A percentile compares a stretch with the other conserved stretches of the same genome.
Conservation (phyloP, 2,329 filamentous ascomycete species). For the Fusarium longipes region DNA sequence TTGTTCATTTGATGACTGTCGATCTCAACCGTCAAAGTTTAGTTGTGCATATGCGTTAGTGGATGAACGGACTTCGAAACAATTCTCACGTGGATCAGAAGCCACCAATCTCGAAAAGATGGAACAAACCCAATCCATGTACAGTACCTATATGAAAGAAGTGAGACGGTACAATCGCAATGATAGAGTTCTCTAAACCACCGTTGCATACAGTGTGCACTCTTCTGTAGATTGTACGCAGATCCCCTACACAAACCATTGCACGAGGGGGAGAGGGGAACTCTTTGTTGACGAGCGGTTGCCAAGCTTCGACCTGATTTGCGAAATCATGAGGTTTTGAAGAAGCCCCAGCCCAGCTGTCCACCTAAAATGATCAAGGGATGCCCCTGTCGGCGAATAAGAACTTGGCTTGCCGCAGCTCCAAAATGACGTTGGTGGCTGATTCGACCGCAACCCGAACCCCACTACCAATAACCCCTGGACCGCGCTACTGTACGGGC, state of each 20-base stretch:
- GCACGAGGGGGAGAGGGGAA: background rate
- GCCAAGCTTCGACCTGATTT: slow-evolving; percentile 36
- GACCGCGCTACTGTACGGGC: slow-evolving; percentile 37
- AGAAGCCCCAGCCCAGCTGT: too few relatives aligned
- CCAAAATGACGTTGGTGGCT: slow-evolving; percentile 47
- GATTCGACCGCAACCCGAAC: slow-evolving; percentile 10
- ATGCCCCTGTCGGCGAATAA: slow-evolving; percentile 30
- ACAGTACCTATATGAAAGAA: background rate
- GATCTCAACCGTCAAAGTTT: slow-evolving; percentile 13
- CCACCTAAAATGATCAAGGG: slow-evolving; percentile 4
- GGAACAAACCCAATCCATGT: slow-evolving; percentile 5
- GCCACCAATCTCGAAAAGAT: slow-evolving; percentile 21
- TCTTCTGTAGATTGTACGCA: background rate
- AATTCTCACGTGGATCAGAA: slow-evolving; percentile 30
- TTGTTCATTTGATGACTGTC: background rate
- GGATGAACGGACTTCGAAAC: slow-evolving; percentile 21
- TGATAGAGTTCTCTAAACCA: background rate
- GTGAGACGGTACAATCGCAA: background rate
- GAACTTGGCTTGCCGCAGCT: slow-evolving; percentile 27
- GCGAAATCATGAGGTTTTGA: background rate
- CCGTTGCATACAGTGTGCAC: slow-evolving; percentile 11
- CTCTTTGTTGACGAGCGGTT: background rate
- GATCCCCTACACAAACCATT: slow-evolving; percentile 10
- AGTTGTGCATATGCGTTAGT: slow-evolving; percentile 21
- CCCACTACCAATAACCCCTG: slow-evolving; percentile 39